A percentile compares a stretch with the other conserved stretches of the same genome.
These are phyloP conservation scores for Cajanus cajan DNA, from an alignment of 306 rosid genomes.

Conservation along the genomic window DNA sequence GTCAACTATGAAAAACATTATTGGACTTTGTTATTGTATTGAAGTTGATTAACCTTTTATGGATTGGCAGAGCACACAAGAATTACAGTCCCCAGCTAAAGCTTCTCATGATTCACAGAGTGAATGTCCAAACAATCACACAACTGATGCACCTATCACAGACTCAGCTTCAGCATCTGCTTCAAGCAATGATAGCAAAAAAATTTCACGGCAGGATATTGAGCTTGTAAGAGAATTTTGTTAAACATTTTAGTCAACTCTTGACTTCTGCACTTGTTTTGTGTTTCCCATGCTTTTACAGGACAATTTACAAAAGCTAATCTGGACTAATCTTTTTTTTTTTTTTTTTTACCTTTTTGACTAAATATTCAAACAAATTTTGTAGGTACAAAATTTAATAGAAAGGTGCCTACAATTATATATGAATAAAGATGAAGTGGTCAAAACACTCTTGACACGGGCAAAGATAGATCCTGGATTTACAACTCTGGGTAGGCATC, in stretches of 20 bases:
- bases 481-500: slow-evolving; percentile 66
- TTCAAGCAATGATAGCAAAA: slow-evolving; percentile 67
- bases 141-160: slow-evolving; percentile 59
- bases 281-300: not conserved
- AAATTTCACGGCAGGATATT: slow-evolving; percentile 74
- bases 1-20: not conserved
- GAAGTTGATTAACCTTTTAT: not conserved
- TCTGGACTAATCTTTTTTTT: slow-evolving; percentile 18
- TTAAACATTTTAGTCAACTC: not conserved
- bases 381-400: slow-evolving; percentile 80
- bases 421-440: slow-evolving; percentile 90
- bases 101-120: slow-evolving; percentile 58
- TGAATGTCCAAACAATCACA: slow-evolving; percentile 54
- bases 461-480: slow-evolving; percentile 94
- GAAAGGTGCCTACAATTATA: slow-evolving; percentile 78
- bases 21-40: not conserved
- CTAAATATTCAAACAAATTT: slow-evolving; percentile 27
- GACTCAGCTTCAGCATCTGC: slow-evolving; percentile 64
- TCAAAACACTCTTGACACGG: slow-evolving; percentile 74
- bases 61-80: slow-evolving; percentile 54
- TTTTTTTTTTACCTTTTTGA: not conserved
- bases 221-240: slow-evolving; percentile 58
- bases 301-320: slow-evolving; percentile 3
- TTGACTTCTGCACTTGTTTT: not conserved
- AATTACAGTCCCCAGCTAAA: slow-evolving; percentile 55